A percentile compares a stretch with the other conserved stretches of the same genome.
Evolutionary conservation across 768 basidiomycete species (phyloP).

Genomic region (Phanerochaete carnosa): DNA sequence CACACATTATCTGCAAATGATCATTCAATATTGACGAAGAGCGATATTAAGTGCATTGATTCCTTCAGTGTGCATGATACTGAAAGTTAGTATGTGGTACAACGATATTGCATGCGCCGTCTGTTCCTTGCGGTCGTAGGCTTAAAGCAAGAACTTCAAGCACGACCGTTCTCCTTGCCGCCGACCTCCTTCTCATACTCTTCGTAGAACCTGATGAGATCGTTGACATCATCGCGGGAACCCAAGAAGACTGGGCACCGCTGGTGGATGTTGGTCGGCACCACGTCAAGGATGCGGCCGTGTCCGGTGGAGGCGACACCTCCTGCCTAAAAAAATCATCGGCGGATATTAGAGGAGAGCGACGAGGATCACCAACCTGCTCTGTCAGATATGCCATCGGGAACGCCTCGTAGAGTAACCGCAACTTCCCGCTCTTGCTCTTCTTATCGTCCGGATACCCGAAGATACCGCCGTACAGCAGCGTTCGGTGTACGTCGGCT

Average conservation of each 20-base stretch:
- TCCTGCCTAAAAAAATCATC: slow-evolving; percentile 61
- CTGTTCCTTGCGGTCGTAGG: background rate
- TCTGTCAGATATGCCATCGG: slow-evolving; percentile 96
- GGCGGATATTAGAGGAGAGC: background rate
- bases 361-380: slow-evolving; percentile 51
- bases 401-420: slow-evolving; percentile 95
- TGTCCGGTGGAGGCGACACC: slow-evolving; percentile 95
- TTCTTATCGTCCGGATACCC: slow-evolving; percentile 99
- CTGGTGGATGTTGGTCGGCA: slow-evolving; percentile 85
- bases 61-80: background rate
- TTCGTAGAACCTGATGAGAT: slow-evolving; percentile 84
- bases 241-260: slow-evolving; percentile 93
- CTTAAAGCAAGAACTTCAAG: background rate
- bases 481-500: slow-evolving; percentile 93
- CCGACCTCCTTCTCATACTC: slow-evolving; percentile 20
- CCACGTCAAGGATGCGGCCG: slow-evolving; percentile 89
- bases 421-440: slow-evolving; percentile 91
- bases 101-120: slow-evolving; percentile 1
- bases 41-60: slow-evolving; percentile 14
- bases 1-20: background rate
- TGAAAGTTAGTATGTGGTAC: background rate
- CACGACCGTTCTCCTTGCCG: background rate
- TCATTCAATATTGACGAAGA: background rate
- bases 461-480: slow-evolving; percentile 97
- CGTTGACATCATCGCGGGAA: slow-evolving; percentile 88